Base-by-base conservation (phyloP, 1,284 basidiomycete species). In the Cutaneotrichosporon arboriforme region DNA sequence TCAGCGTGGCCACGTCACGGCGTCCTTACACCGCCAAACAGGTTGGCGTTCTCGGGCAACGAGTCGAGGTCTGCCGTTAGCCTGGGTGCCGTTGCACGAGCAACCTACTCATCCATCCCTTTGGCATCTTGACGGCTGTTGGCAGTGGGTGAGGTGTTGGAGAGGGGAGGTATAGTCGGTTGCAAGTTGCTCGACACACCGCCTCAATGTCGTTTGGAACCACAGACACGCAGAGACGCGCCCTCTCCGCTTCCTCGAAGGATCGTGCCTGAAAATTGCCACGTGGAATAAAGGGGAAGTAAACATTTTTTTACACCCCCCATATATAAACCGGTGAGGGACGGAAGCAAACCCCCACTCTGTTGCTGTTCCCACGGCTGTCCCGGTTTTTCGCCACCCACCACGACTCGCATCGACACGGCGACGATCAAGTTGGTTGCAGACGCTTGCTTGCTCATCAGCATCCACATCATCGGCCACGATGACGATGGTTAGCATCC, bases 1-100 rank as follows among this genome's bases (percentile, higher is more conserved):
- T 59, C 33, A 59, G 54, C 40, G 14, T 1, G 13, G 31, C 8
- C 20, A 20, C 20, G 3, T 34, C 31, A 17, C 17, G n/a, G 20
- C n/a, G 15, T 60, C n/a, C 70, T 49, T 45, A 70, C 71, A 33
- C 70, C 71, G 14, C 70, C 71, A 50, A 73, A 73, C 45, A 38
- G 39, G 4, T n/a, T 38, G 33, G 22, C 37, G 22, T 42, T 38
- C 34, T 47, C 40, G 8, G 49, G 41, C 21, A 41, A 15, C n/a
- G 41, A 15, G 49, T 59, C 57, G 43, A 59, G 57, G 42, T 52
- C 50, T 55, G 44, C 10, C 7, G 54, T 42, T 38, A n/a, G 26
- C 47, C 17, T n/a, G n/a, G n/a, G 7, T 1, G 7, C 2, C 17
- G 18, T 7, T 1, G n/a, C 37, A 45, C 1, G 4, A 21, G 33